Percentiles rank a stretch among this genome's conserved stretches.
phyloP scores from a whole-genome alignment of 2,329 filamentous ascomycete genomes.

The Arthrobotrys iridis region DNA sequence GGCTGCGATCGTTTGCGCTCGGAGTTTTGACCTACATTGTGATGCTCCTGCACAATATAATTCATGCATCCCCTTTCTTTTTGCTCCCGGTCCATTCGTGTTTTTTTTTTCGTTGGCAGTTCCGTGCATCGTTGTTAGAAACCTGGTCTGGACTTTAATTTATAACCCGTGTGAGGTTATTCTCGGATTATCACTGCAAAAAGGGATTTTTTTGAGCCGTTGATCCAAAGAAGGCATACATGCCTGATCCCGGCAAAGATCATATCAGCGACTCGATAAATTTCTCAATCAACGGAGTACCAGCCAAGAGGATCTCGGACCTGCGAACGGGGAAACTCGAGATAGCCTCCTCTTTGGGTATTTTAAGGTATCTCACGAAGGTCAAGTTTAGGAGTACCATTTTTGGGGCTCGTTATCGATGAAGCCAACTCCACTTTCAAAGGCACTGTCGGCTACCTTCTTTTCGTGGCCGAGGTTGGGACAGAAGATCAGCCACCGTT shows the following conservation, averaged over 20 bases:
- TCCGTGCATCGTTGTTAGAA: constrained; percentile 44
- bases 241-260: constrained; percentile 48
- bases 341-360: constrained; percentile 7
- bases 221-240: constrained; percentile 13
- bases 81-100: constrained; percentile 7
- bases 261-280: constrained; percentile 37
- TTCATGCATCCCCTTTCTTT: constrained; percentile 12
- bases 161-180: constrained; percentile 54
- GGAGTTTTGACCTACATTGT: constrained; percentile 22
- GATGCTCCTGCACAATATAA: constrained; percentile 29
- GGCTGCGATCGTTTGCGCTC: constrained; percentile 29
- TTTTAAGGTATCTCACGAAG: not conserved
- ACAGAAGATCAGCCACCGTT: constrained; percentile 53
- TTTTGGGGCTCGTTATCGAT: constrained; percentile 12
- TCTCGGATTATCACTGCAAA: constrained; percentile 47
- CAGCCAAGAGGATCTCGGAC: constrained; percentile 10
- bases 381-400: constrained; percentile 11
- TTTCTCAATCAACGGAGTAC: constrained; percentile 35
- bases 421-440: constrained; percentile 26
- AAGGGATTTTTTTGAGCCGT: constrained; percentile 38
- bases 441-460: constrained; percentile 46
- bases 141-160: constrained; percentile 54
- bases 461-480: constrained; percentile 43
- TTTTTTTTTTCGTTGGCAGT: not conserved
- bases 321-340: constrained; percentile 20